phyloP scores from a whole-genome alignment of 129 eudicot genomes.

The Helianthus tuberosus region DNA sequence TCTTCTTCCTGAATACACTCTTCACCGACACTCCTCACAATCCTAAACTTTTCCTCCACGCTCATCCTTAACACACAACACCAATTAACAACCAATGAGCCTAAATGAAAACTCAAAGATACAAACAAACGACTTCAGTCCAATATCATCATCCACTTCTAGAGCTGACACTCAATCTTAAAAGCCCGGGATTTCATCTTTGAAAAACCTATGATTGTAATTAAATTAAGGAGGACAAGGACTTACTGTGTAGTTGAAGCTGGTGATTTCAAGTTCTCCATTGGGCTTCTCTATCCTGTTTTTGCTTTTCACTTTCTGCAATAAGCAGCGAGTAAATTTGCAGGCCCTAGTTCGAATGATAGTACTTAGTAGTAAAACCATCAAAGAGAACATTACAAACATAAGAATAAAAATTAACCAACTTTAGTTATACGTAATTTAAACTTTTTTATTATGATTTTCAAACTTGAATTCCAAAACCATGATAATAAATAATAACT shows the following conservation, averaged over 20 bases:
- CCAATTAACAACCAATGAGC: neutral
- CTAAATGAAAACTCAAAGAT: neutral
- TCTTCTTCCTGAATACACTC: conserved; percentile 91
- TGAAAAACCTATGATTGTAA: neutral
- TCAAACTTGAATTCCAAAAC: too few species aligned
- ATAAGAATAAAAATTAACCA: too few species aligned
- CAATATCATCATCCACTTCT: neutral
- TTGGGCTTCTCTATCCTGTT: too few species aligned
- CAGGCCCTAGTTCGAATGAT: too few species aligned
- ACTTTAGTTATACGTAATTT: too few species aligned
- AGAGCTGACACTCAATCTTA: neutral
- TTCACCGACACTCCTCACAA: conserved; percentile 82
- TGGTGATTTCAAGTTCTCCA: neutral
- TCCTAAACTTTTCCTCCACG: conserved; percentile 56
- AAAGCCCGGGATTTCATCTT: neutral
- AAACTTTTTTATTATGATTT: too few species aligned
- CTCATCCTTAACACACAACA: conserved; percentile 29
- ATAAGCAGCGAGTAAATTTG: too few species aligned
- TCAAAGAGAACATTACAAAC: too few species aligned
- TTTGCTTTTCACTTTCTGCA: too few species aligned
- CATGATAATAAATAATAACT: too few species aligned
- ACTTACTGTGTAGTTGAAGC: neutral
- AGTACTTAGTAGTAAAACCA: too few species aligned
- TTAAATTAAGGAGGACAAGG: neutral
- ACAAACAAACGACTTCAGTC: neutral